Evolutionary conservation across 805 yeast species (phyloP).

Genomic region (Hanseniaspora meyeri): DNA sequence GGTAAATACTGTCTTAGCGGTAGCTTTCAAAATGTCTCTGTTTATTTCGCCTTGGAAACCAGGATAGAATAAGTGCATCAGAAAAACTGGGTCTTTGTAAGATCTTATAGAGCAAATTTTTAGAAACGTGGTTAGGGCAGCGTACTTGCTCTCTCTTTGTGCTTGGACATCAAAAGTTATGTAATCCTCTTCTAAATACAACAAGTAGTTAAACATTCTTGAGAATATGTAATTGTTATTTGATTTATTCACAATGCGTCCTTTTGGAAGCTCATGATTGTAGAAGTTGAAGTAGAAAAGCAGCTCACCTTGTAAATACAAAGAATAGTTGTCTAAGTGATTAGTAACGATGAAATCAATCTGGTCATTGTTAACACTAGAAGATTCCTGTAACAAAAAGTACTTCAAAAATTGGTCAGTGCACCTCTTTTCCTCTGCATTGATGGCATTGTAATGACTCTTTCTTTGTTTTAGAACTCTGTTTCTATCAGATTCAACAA

Average conservation of each 20-base stretch:
- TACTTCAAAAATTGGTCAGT: constrained; percentile 3
- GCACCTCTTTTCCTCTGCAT: background rate
- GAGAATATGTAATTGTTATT: background rate
- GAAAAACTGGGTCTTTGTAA: background rate
- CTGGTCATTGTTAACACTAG: background rate
- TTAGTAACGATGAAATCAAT: background rate
- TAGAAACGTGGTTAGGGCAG: background rate
- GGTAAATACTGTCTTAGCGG: background rate
- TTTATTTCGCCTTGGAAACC: background rate
- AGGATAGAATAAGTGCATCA: background rate
- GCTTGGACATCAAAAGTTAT: background rate
- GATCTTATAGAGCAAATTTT: background rate
- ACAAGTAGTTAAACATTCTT: background rate
- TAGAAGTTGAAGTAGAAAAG: constrained; percentile 9
- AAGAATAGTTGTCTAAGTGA: constrained; percentile 1
- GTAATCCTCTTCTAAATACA: background rate
- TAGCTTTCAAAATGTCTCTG: background rate
- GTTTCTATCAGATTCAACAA: background rate
- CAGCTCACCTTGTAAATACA: constrained; percentile 4
- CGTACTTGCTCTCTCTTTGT: background rate
- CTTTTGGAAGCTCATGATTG: background rate
- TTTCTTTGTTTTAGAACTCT: background rate
- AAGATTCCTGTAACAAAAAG: background rate
- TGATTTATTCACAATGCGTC: background rate
- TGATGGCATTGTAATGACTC: background rate